Evolutionary conservation across 176 grass and related monocot species (phyloP).

Genomic region (Chrysopogon serrulatus): DNA sequence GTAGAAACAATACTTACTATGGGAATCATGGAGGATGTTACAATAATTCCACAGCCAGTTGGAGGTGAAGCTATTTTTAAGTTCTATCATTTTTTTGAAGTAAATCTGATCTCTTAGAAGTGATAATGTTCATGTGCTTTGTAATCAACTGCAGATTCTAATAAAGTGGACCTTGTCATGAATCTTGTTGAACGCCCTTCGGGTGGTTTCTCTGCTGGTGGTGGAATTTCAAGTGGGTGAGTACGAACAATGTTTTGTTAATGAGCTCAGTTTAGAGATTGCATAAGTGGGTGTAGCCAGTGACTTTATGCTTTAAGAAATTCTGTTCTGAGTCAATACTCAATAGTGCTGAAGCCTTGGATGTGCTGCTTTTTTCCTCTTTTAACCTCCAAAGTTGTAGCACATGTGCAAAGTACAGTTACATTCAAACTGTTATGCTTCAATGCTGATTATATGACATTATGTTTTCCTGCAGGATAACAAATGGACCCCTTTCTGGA

Average conservation of each 20-base stretch:
- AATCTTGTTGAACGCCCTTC: slow-evolving; percentile 96
- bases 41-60: slow-evolving; percentile 86
- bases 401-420: background rate
- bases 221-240: slow-evolving; percentile 99
- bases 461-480: slow-evolving; percentile 65
- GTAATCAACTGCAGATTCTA: slow-evolving; percentile 63
- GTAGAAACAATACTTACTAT: slow-evolving; percentile 98
- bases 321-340: background rate
- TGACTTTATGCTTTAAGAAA: background rate
- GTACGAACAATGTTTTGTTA: slow-evolving; percentile 17
- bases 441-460: background rate
- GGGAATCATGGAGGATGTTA: slow-evolving; percentile 99
- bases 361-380: background rate
- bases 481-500: slow-evolving; percentile 95
- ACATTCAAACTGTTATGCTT: background rate
- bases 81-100: slow-evolving; percentile 8
- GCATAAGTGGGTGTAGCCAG: background rate
- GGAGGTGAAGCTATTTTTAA: slow-evolving; percentile 56
- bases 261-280: slow-evolving; percentile 4
- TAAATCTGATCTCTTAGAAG: background rate
- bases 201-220: slow-evolving; percentile 98
- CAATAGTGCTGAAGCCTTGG: background rate
- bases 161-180: slow-evolving; percentile 97
- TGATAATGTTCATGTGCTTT: slow-evolving; percentile 10
- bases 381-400: background rate